phyloP scores from a whole-genome alignment of 768 basidiomycete species.

The Lactarius deliciosus region DNA sequence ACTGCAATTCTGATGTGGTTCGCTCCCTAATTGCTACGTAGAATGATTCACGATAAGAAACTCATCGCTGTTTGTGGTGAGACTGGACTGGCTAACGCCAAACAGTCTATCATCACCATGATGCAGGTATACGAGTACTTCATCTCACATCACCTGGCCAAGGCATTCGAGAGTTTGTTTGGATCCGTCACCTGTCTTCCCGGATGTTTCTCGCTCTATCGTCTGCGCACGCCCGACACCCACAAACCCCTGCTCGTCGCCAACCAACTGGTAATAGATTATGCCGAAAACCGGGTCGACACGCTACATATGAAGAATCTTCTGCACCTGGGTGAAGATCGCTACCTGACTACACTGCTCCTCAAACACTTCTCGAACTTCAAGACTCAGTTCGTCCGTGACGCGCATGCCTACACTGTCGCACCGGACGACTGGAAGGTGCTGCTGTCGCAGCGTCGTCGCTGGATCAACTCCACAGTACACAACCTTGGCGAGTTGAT shows the following conservation, averaged over 20 bases:
- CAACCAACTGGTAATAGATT: constrained; percentile 87
- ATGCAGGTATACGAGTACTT: constrained; percentile 99
- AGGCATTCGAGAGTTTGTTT: constrained; percentile 95
- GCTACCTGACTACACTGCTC: constrained; percentile 92
- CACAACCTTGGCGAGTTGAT: constrained; percentile 95
- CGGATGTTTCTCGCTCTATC: constrained; percentile 98
- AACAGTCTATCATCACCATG: constrained; percentile 95
- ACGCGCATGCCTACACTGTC: constrained; percentile 91
- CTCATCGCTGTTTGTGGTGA: constrained; percentile 95
- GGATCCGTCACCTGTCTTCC: constrained; percentile 98
- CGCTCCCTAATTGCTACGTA: constrained; percentile 35
- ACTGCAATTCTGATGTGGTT: background rate
- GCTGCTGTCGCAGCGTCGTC: constrained; percentile 91
- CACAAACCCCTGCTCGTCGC: constrained; percentile 94
- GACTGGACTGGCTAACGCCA: constrained; percentile 88
- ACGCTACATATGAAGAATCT: constrained; percentile 99
- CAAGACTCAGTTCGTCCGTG: constrained; percentile 95
- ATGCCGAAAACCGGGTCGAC: constrained; percentile 94
- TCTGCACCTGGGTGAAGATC: constrained; percentile 97
- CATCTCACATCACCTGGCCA: constrained; percentile 98
- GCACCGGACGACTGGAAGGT: constrained; percentile 97
- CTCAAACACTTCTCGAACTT: constrained; percentile 92
- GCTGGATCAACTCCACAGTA: constrained; percentile 99
- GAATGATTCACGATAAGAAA: constrained; percentile 97
- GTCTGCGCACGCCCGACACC: constrained; percentile 89